These are phyloP conservation scores for Ganoderma resinaceum DNA, from an alignment of 1,284 basidiomycete species.

Conservation along the genomic window DNA sequence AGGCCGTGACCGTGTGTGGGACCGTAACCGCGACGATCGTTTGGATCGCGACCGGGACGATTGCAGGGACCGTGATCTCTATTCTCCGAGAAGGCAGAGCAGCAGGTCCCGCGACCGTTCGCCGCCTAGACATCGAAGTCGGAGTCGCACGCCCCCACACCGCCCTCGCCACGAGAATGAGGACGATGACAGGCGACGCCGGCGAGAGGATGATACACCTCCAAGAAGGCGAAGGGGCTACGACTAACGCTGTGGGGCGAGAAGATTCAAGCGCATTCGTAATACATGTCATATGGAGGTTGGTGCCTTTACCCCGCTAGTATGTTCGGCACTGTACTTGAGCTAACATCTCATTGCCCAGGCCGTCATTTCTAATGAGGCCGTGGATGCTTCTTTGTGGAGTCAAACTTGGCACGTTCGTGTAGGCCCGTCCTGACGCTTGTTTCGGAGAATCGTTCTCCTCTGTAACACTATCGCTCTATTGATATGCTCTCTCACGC, in stretches of 20 bases:
- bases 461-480: slow-evolving; percentile 4
- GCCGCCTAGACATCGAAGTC: slow-evolving; percentile 20
- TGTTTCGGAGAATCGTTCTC: background rate
- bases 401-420: background rate
- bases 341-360: slow-evolving; percentile 14
- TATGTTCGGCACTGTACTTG: slow-evolving; percentile 14
- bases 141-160: slow-evolving; percentile 23
- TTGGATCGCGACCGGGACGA: slow-evolving; percentile 12
- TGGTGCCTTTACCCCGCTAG: background rate
- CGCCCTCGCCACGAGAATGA: slow-evolving; percentile 15
- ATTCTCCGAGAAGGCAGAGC: slow-evolving; percentile 27
- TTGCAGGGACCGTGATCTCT: slow-evolving; percentile 18
- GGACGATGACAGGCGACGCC: slow-evolving; percentile 26
- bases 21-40: slow-evolving; percentile 17
- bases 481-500: background rate
- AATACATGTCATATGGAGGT: background rate
- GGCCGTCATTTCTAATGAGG: background rate
- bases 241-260: slow-evolving; percentile 28
- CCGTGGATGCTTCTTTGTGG: background rate
- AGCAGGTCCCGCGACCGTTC: slow-evolving; percentile 31
- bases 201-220: slow-evolving; percentile 22
- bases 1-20: slow-evolving; percentile 11
- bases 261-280: background rate
- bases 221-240: slow-evolving; percentile 28
- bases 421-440: background rate